Conservation (phyloP, 352 stramenopile genomes). For the Globisporangium uncinulatum region DNA sequence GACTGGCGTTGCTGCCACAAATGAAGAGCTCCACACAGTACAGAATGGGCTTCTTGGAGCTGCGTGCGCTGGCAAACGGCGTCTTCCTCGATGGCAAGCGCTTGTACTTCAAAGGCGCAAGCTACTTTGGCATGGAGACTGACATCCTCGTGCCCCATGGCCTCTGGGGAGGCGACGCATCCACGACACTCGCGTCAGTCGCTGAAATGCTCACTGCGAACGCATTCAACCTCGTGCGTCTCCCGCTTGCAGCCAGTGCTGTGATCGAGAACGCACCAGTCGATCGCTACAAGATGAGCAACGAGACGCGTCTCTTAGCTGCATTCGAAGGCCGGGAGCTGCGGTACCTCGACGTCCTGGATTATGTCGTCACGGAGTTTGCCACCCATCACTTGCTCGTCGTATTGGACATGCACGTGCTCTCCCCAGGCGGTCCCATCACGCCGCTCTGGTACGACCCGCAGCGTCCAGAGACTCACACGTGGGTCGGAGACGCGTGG, state of each 20-base stretch:
- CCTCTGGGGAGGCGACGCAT: constrained; percentile 47
- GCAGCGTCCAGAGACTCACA: constrained; percentile 7
- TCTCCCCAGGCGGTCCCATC: constrained; percentile 30
- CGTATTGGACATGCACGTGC: constrained; percentile 45
- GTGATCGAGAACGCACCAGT: constrained; percentile 28
- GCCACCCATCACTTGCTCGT: constrained; percentile 29
- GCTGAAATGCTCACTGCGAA: constrained; percentile 27
- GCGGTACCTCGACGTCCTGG: constrained; percentile 47
- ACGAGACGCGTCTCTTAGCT: constrained; percentile 26
- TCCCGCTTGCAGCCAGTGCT: constrained; percentile 43
- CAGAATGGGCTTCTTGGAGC: constrained; percentile 4
- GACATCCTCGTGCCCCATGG: constrained; percentile 54
- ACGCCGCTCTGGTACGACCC: constrained; percentile 38
- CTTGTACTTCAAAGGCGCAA: constrained; percentile 54
- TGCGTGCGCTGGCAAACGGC: constrained; percentile 24
- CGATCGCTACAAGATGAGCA: constrained; percentile 37
- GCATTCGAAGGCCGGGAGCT: constrained; percentile 24
- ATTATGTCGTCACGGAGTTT: constrained; percentile 35
- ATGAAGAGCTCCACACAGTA: too few species aligned
- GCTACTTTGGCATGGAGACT: constrained; percentile 60
- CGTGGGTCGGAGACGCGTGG: constrained; percentile 31
- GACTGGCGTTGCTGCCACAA: too few species aligned
- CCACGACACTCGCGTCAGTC: constrained; percentile 36
- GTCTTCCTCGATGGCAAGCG: constrained; percentile 25
- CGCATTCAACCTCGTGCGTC: constrained; percentile 45